phyloP scores from a whole-genome alignment of 2,329 filamentous ascomycete genomes.

The Penicillium expansum region DNA sequence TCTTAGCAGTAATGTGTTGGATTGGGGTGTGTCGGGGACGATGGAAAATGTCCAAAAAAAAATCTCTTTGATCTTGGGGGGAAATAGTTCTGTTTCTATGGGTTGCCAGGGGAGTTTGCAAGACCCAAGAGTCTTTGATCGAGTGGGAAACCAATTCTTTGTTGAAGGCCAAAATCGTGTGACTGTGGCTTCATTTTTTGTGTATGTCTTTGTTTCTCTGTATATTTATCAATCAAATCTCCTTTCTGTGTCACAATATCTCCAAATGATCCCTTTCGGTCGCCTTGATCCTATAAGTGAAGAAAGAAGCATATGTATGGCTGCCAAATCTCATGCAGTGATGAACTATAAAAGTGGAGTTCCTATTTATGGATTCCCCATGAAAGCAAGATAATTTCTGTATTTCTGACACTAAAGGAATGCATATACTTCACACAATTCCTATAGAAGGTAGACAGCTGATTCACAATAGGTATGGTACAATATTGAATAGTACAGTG shows the following conservation, averaged over 20 bases:
- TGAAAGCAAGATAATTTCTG: too few relatives aligned
- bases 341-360: neutral
- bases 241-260: too few relatives aligned
- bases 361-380: too few relatives aligned
- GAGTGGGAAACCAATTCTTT: neutral
- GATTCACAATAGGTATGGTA: too few relatives aligned
- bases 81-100: neutral
- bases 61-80: neutral
- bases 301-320: neutral
- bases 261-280: neutral
- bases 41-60: neutral
- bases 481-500: too few relatives aligned
- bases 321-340: neutral
- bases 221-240: neutral
- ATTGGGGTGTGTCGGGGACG: neutral
- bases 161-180: neutral
- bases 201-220: neutral
- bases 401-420: too few relatives aligned
- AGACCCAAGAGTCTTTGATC: neutral
- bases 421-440: neutral
- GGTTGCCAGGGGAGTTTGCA: neutral
- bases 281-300: neutral
- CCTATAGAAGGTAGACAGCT: too few relatives aligned
- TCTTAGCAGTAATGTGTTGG: too few relatives aligned
- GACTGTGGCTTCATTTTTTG: too few relatives aligned